Evolutionary conservation across 176 grass and related monocot species (phyloP), one percentile per base, ranked within the genome.

Genomic region (Musa schizocarpa): DNA sequence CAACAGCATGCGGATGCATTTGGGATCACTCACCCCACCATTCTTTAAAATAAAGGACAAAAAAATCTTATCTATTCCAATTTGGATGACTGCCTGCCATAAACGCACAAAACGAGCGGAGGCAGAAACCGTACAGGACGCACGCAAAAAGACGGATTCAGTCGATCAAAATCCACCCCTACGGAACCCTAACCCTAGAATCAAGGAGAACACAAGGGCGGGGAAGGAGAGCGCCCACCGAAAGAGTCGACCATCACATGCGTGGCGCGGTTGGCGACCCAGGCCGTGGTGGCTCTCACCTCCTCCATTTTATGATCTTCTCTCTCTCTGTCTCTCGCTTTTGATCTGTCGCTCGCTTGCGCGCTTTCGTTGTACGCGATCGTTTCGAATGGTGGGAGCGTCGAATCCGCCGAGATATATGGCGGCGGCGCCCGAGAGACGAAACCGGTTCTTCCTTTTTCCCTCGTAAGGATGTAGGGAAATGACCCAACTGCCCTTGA

Each of bases 171-270:
- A 82, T 50, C 14, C 9, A 69, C 63, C 12, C 22, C 75, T 19
- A 71, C 13, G 11, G 3, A 71, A 43, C n/a, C 65, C 67, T 21
- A 29, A 74, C 19, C 23, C 55, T 9, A 59, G 17, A 24, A 52
- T 1, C 23, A 34, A 66, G 34, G 55, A 49, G 53, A 67, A 11
- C 52, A 22, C 14, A 49, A 26, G 57, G 53, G 29, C n/a, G 9
- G 43, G 23, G 54, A 34, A 9, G 17, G 13, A 77, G 43, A 74
- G 11, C 61, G 50, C 61, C 23, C 75, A 96, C 89, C 93, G 57
- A 77, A 14, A 69, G 83, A 63, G 72, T 96, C 87, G 78, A 96
- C 87, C 71, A 81, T 92, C 77, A 92, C 93, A 75, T 96, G 93
- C 69, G 87, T 83, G 59, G 87, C 86, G 77, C 81, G 81, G 83